Evolutionary conservation across 768 basidiomycete species (phyloP).

Genomic region (Termitomyces sp.): DNA sequence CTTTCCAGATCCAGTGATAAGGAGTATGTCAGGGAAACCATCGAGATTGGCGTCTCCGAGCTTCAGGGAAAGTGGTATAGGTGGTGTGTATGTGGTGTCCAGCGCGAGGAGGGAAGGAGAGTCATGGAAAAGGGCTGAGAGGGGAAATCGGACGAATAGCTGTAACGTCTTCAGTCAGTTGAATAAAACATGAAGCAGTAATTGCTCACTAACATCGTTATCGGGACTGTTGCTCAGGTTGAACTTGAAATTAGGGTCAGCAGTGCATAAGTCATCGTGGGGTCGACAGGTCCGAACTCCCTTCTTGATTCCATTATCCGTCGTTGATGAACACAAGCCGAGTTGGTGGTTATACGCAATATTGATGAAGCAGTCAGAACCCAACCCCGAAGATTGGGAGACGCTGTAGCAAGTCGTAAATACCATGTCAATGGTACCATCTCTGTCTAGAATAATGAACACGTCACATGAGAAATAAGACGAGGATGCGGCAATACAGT

Average conservation of each 20-base stretch:
- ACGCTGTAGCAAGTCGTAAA: slow-evolving; percentile 80
- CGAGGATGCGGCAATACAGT: not conserved
- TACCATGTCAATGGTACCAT: slow-evolving; percentile 95
- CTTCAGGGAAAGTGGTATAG: slow-evolving; percentile 73
- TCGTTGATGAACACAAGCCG: slow-evolving; percentile 65
- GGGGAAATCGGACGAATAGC: slow-evolving; percentile 65
- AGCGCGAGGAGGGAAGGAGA: slow-evolving; percentile 61
- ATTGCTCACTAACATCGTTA: slow-evolving; percentile 43
- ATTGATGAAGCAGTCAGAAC: slow-evolving; percentile 77
- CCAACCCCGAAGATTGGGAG: slow-evolving; percentile 66
- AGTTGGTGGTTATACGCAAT: slow-evolving; percentile 94
- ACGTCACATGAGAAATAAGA: not conserved
- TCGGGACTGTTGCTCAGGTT: slow-evolving; percentile 49
- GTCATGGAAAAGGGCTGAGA: slow-evolving; percentile 55
- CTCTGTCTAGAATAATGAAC: slow-evolving; percentile 60
- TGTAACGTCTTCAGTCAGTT: slow-evolving; percentile 20
- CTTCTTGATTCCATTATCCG: slow-evolving; percentile 45
- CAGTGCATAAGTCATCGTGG: slow-evolving; percentile 76
- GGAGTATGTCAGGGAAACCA: slow-evolving; percentile 87
- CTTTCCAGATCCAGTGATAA: slow-evolving; percentile 43
- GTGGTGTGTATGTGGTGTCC: slow-evolving; percentile 61
- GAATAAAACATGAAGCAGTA: not conserved
- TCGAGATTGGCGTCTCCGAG: slow-evolving; percentile 91
- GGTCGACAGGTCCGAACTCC: slow-evolving; percentile 62
- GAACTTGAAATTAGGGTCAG: slow-evolving; percentile 79